Percentiles rank a stretch among this genome's conserved stretches.
Evolutionary conservation across 345 rosid genomes (phyloP).

Genomic region (Cardamine resedifolia): DNA sequence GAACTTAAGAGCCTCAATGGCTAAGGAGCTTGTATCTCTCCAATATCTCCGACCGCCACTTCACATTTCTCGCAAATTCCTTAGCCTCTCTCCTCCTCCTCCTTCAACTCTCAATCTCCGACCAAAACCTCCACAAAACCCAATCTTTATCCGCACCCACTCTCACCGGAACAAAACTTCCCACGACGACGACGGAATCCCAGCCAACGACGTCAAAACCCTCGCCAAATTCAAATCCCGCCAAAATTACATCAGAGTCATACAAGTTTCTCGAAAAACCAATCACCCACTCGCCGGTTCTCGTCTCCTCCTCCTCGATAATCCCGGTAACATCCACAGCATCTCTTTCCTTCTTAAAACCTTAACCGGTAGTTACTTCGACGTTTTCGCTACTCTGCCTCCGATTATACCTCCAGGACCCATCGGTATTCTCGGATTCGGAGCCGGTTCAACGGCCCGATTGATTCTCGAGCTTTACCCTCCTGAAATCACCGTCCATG

Average conservation of each 20-base stretch:
- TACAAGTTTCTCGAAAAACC: constrained; percentile 62
- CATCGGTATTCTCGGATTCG: constrained; percentile 77
- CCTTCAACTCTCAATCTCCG: constrained; percentile 21
- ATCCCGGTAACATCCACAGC: constrained; percentile 92
- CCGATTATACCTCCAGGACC: constrained; percentile 75
- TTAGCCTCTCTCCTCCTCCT: constrained; percentile 6
- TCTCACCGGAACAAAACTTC: constrained; percentile 22
- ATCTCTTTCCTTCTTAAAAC: constrained; percentile 68
- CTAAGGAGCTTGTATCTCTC: constrained; percentile 24
- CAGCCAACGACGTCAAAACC: constrained; percentile 60
- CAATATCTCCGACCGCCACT: constrained; percentile 26
- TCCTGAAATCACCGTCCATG: constrained; percentile 54
- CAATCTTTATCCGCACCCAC: constrained; percentile 21
- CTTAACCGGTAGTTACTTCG: constrained; percentile 75
- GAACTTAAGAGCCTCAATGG: constrained; percentile 18
- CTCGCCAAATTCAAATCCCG: constrained; percentile 77
- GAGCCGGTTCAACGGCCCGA: constrained; percentile 78
- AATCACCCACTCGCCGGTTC: constrained; percentile 68
- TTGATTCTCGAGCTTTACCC: constrained; percentile 69
- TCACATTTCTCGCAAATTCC: constrained; percentile 8
- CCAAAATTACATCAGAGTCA: constrained; percentile 76
- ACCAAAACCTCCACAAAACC: constrained; percentile 32
- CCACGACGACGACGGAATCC: constrained; percentile 56
- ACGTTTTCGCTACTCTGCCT: constrained; percentile 80
- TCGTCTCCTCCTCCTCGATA: constrained; percentile 73